These are phyloP conservation scores for Boletus barrowsii DNA, from an alignment of 768 basidiomycete species.

Conservation along the genomic window DNA sequence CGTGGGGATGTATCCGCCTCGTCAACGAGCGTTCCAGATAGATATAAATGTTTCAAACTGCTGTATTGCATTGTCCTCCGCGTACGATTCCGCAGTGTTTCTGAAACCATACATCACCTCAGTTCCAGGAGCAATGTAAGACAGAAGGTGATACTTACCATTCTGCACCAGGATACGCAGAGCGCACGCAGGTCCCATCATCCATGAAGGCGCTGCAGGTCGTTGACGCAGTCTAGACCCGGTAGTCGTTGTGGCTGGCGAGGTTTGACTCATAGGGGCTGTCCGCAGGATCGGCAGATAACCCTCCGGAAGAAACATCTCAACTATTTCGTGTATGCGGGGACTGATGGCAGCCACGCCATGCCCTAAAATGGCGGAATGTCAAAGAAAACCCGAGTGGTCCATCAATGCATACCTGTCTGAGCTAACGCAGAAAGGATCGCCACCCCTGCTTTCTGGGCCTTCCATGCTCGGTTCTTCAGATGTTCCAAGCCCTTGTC, in stretches of 20 bases:
- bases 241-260: too few species aligned
- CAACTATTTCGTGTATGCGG: not conserved
- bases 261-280: too few species aligned
- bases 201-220: slow-evolving; percentile 8
- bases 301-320: not conserved
- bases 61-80: slow-evolving; percentile 7
- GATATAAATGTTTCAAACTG: slow-evolving; percentile 16
- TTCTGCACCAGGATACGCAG: slow-evolving; percentile 14
- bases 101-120: slow-evolving; percentile 2
- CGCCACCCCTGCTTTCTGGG: slow-evolving; percentile 22
- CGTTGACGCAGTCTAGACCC: not conserved
- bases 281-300: not conserved
- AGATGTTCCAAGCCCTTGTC: slow-evolving; percentile 7
- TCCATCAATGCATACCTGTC: slow-evolving; percentile 11
- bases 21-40: slow-evolving; percentile 15
- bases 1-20: slow-evolving; percentile 13
- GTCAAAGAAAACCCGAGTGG: too few species aligned
- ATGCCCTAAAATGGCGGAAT: not conserved
- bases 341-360: not conserved
- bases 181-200: slow-evolving; percentile 21
- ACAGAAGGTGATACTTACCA: not conserved
- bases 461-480: slow-evolving; percentile 6
- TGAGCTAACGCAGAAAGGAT: slow-evolving; percentile 22
- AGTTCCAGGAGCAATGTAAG: not conserved
- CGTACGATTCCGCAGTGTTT: slow-evolving; percentile 1